Evolutionary conservation across 176 grass and related monocot species (phyloP), one percentile per base, ranked within the genome.

Genomic region (Eremochloa ophiuroides): DNA sequence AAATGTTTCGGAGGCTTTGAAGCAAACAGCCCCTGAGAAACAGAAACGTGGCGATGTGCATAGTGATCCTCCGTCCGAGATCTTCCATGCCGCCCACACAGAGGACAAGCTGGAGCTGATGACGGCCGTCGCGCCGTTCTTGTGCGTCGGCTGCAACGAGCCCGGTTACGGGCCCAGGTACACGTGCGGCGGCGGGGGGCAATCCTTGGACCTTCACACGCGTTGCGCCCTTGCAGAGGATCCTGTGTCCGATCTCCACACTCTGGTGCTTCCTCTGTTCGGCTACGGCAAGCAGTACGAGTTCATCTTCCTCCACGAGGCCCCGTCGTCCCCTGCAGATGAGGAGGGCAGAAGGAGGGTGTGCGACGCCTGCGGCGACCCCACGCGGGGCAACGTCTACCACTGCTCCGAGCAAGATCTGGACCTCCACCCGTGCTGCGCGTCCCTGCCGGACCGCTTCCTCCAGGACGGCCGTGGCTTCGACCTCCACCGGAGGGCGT

Each of bases 81-180:
- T 62, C 68, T 2, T 13, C 26, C 56, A 73, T 41, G 13, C 11
- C 2, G 2, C 39, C 8, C 22, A 63, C 56, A 39, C 12, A 53
- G 27, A 1, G 40, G 69, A 82, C 80, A 33, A 18, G 27, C 69
- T 37, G 3, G 26, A 1, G 28, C 55, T 61, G 25, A 26, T 5
- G 2, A 0, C 23, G 9, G 80, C 13, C 20, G 39, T 13, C 29
- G 56, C 13, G 4, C 5, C 1, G 28, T 82, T 73, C 69, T 4
- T 47, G 13, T 82, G 80, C 69, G 12, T 48, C 69, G 69, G 80
- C 13, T 82, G 80, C 69, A 43, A 26, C 40, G 69, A 73, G 27
- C 28, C 20, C 20, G 69, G 69, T 12, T 40, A 31, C 53, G 80
- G 68, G 1, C 26, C 66, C 66, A 42, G 66, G 22, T 26, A 69